phyloP scores from a whole-genome alignment of 2,329 filamentous ascomycete species.

The Byssothecium circinans region DNA sequence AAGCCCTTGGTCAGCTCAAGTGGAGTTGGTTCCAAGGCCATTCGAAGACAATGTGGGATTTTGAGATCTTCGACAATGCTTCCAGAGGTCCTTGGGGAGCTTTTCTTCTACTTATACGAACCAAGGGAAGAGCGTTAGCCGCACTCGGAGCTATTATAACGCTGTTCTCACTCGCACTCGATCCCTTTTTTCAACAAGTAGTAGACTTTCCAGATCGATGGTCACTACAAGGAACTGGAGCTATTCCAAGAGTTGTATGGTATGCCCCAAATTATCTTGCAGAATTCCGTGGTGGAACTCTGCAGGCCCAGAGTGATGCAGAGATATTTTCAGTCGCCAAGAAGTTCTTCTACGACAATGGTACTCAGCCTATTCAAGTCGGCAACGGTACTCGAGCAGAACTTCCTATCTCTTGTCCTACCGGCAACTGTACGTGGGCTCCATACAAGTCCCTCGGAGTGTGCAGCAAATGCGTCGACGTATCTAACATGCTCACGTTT shows the following conservation, averaged over 20 bases:
- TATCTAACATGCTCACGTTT: constrained; percentile 7
- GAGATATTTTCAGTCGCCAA: constrained; percentile 3
- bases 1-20: constrained; percentile 39
- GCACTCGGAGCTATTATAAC: constrained; percentile 28
- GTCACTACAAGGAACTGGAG: constrained; percentile 10
- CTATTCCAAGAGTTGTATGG: constrained; percentile 9
- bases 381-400: constrained; percentile 29
- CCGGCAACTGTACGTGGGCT: constrained; percentile 35
- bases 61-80: constrained; percentile 41
- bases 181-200: constrained; percentile 40
- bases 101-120: constrained; percentile 16
- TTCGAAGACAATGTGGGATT: constrained; percentile 38
- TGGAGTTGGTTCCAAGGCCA: constrained; percentile 38
- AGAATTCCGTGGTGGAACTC: neutral
- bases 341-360: constrained; percentile 21
- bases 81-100: constrained; percentile 32
- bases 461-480: constrained; percentile 26
- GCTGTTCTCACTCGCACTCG: constrained; percentile 19
- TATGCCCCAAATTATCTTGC: constrained; percentile 11
- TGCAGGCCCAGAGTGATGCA: neutral
- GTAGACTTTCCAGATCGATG: constrained; percentile 28
- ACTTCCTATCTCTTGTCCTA: constrained; percentile 30
- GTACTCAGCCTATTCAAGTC: constrained; percentile 18
- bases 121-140: constrained; percentile 23
- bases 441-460: constrained; percentile 27